Percentiles rank a stretch among this genome's conserved stretches.
phyloP scores from a whole-genome alignment of 306 rosid genomes.

The Lithocarpus polystachyus region DNA sequence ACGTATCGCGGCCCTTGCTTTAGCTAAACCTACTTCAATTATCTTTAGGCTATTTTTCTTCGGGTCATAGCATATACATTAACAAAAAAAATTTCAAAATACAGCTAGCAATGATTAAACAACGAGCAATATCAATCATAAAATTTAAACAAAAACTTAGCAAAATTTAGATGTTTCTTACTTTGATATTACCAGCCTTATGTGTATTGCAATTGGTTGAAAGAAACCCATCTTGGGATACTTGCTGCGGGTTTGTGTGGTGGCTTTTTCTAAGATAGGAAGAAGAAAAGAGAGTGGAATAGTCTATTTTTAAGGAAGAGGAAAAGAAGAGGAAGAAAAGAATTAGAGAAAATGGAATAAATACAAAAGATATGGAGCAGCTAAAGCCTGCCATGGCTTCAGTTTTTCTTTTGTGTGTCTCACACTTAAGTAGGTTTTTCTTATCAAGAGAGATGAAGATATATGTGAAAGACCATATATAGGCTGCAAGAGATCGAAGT shows the following conservation, averaged over 20 bases:
- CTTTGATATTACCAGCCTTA: background rate
- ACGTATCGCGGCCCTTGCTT: conserved; percentile 49
- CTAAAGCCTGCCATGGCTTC: conserved; percentile 16
- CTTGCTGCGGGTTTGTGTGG: background rate
- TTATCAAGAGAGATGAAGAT: background rate
- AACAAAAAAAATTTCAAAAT: background rate
- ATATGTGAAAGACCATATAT: background rate
- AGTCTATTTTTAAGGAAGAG: background rate
- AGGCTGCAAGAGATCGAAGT: background rate
- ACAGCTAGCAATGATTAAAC: background rate
- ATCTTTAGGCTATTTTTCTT: conserved; percentile 17
- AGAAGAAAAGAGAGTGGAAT: background rate
- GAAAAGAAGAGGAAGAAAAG: conserved; percentile 3
- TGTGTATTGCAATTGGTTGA: background rate
- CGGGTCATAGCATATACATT: background rate
- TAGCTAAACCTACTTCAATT: conserved; percentile 46
- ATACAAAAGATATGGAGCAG: background rate
- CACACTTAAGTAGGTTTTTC: background rate
- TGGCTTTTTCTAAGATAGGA: background rate
- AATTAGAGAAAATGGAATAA: background rate
- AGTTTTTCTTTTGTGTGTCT: background rate
- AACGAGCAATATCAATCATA: background rate
- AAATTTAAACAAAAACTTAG: no score
- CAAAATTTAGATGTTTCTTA: background rate
- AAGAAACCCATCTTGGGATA: conserved; percentile 1